Evolutionary conservation across 768 basidiomycete species (phyloP).

Genomic region (Lactifluus subvellereus): DNA sequence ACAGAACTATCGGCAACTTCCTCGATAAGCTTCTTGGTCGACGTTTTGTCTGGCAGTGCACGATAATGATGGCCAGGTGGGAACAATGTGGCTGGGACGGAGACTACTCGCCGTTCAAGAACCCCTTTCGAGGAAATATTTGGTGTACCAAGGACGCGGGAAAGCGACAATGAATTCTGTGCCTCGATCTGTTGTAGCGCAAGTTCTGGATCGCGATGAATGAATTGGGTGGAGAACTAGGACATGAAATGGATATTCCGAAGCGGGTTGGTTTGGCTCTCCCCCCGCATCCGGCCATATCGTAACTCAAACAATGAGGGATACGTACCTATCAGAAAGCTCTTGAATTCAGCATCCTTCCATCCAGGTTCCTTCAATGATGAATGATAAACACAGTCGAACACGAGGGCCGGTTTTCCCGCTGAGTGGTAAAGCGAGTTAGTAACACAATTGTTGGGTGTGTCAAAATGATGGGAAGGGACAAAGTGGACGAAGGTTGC

Average conservation of each 20-base stretch:
- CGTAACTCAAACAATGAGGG: neutral
- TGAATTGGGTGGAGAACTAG: neutral
- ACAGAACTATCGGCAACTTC: constrained; percentile 30
- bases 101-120: constrained; percentile 49
- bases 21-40: constrained; percentile 44
- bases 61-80: constrained; percentile 27
- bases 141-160: constrained; percentile 63
- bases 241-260: neutral
- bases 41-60: neutral
- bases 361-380: constrained; percentile 53
- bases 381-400: constrained; percentile 65
- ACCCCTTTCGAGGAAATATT: constrained; percentile 78
- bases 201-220: constrained; percentile 43
- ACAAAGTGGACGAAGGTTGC: neutral
- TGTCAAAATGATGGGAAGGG: neutral
- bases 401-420: constrained; percentile 62
- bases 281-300: neutral
- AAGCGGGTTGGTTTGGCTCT: neutral
- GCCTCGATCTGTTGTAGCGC: constrained; percentile 63
- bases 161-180: constrained; percentile 53
- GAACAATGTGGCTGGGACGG: constrained; percentile 45
- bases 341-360: constrained; percentile 59
- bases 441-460: neutral
- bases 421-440: constrained; percentile 37
- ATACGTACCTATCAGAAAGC: constrained; percentile 59